Base-by-base conservation (phyloP, 495 filamentous ascomycete species). In the Letharia columbiana region DNA sequence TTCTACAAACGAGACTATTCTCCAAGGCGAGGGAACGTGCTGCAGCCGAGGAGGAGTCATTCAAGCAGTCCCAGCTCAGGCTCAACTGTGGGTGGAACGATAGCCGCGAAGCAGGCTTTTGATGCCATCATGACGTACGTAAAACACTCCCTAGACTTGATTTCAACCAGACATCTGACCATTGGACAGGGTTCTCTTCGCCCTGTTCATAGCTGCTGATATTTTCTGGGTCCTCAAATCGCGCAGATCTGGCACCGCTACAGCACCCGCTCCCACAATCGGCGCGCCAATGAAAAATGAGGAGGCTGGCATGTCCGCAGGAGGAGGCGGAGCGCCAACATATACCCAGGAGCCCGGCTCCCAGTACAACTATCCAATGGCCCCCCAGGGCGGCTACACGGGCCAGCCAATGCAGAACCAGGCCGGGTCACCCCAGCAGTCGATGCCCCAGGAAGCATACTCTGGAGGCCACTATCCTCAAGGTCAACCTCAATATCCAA, bases 41-140 rank as follows among this genome's bases (percentile, higher is more conserved):
- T 67, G 39, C 18, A 63, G 20, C 15, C 13, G 40, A 58, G 45
- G 23, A 49, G 28, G 17, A 12, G 11, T 4, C 47, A 41, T 52
- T 18, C 40, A 40, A 31, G 33, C 35, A 41, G 40, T 31, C 8
- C 11, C 40, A 35, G 47, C 39, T 10, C 11, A n/a, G 13, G 35
- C n/a, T 67, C 68, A 18, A 33, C 18, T 37, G 58, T n/a, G 17
- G 41, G 56, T 35, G 50, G 59, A 23, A 42, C 41, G 11, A 63
- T 63, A 23, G 66, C 57, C 4, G 69, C 66, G 3, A 65, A 63
- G 56, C 63, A 68, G 45, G 66, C 63, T 35, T 67, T 68, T 40
- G 66, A 70, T 61, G 69, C 69, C 20, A 39, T 70, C 37, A 66
- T 68, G 66, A 52, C 45, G 68, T 69, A 62, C 15, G 63, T 45